Percentiles rank a stretch among this genome's conserved stretches.
phyloP scores from a whole-genome alignment of 805 yeast genomes.

The Hanseniaspora meyeri region DNA sequence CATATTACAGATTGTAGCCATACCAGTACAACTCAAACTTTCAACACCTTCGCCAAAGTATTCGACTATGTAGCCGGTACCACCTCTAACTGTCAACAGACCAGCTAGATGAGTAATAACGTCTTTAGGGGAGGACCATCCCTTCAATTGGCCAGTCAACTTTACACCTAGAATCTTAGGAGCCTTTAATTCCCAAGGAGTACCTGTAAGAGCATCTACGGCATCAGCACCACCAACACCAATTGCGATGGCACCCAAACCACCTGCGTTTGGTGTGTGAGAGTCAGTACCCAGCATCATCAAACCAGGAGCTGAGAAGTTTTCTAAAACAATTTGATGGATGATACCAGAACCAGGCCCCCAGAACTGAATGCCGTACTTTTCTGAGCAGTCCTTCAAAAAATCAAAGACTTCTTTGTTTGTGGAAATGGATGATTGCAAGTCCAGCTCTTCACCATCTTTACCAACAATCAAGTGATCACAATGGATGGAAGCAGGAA shows the following conservation, averaged over 20 bases:
- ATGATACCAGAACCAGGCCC: conserved; percentile 98
- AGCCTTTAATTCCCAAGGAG: conserved; percentile 98
- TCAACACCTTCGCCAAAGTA: conserved; percentile 93
- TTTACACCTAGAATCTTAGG: conserved; percentile 91
- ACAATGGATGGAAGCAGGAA: conserved; percentile 94
- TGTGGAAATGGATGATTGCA: conserved; percentile 64
- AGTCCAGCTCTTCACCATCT: conserved; percentile 77
- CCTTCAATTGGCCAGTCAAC: conserved; percentile 74
- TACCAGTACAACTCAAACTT: conserved; percentile 87
- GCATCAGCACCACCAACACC: conserved; percentile 99
- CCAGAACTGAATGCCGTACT: conserved; percentile 97
- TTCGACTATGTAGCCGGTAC: conserved; percentile 92
- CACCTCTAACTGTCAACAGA: conserved; percentile 87
- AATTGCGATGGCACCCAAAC: conserved; percentile 94
- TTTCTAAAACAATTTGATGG: conserved; percentile 94
- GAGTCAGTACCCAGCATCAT: conserved; percentile 98
- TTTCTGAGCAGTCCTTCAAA: conserved; percentile 81
- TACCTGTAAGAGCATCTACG: conserved; percentile 90
- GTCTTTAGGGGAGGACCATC: conserved; percentile 97
- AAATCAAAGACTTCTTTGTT: conserved; percentile 95
- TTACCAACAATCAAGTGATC: conserved; percentile 97
- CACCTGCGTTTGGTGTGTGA: conserved; percentile 98
- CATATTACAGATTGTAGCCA: conserved; percentile 99
- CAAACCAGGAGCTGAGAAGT: conserved; percentile 91
- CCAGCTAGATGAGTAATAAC: conserved; percentile 91